Evolutionary conservation across 805 yeast species (phyloP).

Genomic region (Saturnispora quitensis): DNA sequence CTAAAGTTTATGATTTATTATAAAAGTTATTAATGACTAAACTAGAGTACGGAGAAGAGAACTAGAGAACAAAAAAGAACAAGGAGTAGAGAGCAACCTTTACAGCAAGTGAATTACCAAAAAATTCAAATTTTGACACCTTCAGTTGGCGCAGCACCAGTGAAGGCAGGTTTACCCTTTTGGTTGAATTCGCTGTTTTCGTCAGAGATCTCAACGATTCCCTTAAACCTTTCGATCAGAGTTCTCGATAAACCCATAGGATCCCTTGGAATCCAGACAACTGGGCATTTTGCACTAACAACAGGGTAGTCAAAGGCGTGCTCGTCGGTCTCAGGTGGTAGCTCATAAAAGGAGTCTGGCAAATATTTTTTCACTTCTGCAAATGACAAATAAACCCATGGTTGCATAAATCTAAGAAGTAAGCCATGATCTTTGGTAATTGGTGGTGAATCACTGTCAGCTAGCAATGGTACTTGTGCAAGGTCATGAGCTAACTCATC

Average conservation of each 20-base stretch:
- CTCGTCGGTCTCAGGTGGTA: slow-evolving; percentile 38
- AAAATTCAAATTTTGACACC: neutral
- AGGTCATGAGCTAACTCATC: slow-evolving; percentile 2
- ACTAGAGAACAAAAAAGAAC: neutral
- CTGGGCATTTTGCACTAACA: slow-evolving; percentile 56
- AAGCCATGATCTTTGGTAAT: slow-evolving; percentile 13
- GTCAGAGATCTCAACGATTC: slow-evolving; percentile 55
- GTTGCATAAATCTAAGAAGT: slow-evolving; percentile 40
- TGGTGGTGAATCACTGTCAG: slow-evolving; percentile 46
- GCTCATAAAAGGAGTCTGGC: slow-evolving; percentile 52
- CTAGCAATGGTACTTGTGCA: slow-evolving; percentile 47
- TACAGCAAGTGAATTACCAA: no score
- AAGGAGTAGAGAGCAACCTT: neutral
- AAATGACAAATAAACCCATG: slow-evolving; percentile 44
- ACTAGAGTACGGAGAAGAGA: neutral
- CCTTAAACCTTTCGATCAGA: slow-evolving; percentile 47
- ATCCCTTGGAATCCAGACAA: slow-evolving; percentile 90
- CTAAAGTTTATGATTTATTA: neutral
- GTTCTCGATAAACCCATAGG: slow-evolving; percentile 68
- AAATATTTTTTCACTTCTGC: slow-evolving; percentile 38
- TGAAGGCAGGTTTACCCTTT: slow-evolving; percentile 39
- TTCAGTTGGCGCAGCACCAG: slow-evolving; percentile 41
- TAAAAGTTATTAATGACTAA: neutral
- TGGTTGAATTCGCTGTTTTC: slow-evolving; percentile 52
- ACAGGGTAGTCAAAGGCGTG: slow-evolving; percentile 76